A percentile compares a stretch with the other conserved stretches of the same genome.
Evolutionary conservation across 2,329 filamentous ascomycete genomes (phyloP).

Genomic region (Colletotrichum sp.): DNA sequence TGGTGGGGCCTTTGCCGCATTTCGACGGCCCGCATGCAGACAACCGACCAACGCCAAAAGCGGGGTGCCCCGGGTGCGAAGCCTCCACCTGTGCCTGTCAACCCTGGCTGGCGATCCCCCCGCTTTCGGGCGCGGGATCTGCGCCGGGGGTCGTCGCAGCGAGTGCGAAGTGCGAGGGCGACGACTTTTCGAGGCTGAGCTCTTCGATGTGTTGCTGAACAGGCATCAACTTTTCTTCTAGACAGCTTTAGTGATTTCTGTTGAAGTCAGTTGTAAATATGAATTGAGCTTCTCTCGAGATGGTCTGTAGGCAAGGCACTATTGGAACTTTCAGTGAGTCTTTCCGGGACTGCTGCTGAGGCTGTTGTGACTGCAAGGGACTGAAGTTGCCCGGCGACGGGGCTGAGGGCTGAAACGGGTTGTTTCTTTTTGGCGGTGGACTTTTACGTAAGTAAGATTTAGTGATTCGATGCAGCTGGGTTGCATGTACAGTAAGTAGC

Average conservation of each 20-base stretch:
- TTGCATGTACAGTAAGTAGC: not conserved
- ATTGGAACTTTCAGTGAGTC: too few species aligned
- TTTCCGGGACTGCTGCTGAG: not conserved
- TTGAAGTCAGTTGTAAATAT: too few species aligned
- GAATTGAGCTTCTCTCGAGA: too few species aligned
- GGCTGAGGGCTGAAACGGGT: not conserved
- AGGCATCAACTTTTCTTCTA: rapidly evolving
- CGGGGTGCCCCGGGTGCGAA: not conserved
- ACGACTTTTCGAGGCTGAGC: not conserved
- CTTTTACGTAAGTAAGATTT: not conserved
- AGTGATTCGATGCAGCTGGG: not conserved
- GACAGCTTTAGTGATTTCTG: rapidly evolving
- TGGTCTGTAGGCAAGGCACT: too few species aligned
- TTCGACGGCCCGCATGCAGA: not conserved
- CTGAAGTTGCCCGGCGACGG: not conserved
- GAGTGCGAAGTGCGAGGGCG: not conserved
- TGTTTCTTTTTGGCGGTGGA: not conserved
- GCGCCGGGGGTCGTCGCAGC: not conserved
- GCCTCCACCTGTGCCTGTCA: not conserved
- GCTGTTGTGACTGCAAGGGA: not conserved
- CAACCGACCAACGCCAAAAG: not conserved
- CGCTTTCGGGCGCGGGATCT: not conserved
- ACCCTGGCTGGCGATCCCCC: not conserved
- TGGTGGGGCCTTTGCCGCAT: not conserved
- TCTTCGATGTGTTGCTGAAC: not conserved